These are phyloP conservation scores for Apiotrichum mycotoxinovorans DNA, from an alignment of 1,284 basidiomycete species.

Conservation along the genomic window DNA sequence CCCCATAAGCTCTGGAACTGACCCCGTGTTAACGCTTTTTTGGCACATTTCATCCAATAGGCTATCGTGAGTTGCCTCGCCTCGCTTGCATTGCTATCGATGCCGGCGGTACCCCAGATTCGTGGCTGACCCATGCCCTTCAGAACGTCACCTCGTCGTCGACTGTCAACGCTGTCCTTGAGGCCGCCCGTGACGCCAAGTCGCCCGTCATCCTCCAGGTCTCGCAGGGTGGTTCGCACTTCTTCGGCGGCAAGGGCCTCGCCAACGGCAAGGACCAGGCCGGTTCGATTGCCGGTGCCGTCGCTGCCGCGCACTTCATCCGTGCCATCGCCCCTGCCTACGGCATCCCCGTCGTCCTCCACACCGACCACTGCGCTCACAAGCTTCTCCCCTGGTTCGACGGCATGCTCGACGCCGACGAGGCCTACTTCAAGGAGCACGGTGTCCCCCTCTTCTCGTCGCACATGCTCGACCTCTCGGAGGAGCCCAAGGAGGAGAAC, in stretches of 20 bases:
- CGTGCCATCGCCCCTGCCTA: slow-evolving; percentile 83
- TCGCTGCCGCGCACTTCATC: slow-evolving; percentile 90
- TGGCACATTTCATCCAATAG: slow-evolving; percentile 34
- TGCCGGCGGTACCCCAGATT: background rate
- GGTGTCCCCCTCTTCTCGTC: slow-evolving; percentile 75
- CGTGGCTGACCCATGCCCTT: background rate
- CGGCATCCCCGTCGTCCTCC: slow-evolving; percentile 92
- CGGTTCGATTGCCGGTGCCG: slow-evolving; percentile 89
- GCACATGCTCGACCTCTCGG: slow-evolving; percentile 99
- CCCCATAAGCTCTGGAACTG: slow-evolving; percentile 1
- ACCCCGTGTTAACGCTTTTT: background rate
- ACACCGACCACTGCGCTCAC: slow-evolving; percentile 98
- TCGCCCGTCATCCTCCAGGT: slow-evolving; percentile 97
- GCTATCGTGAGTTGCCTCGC: slow-evolving; percentile 61
- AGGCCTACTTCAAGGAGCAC: slow-evolving; percentile 87
- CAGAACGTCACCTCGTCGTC: slow-evolving; percentile 82
- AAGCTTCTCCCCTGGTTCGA: slow-evolving; percentile 99
- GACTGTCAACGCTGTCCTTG: slow-evolving; percentile 77
- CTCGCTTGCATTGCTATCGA: background rate
- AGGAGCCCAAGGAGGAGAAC: slow-evolving; percentile 97
- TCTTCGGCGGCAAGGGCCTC: slow-evolving; percentile 95
- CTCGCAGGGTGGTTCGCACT: slow-evolving; percentile 94
- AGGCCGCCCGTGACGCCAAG: slow-evolving; percentile 89
- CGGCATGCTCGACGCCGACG: slow-evolving; percentile 94
- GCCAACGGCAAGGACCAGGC: slow-evolving; percentile 79